Evolutionary conservation across 2,329 filamentous ascomycete genomes (phyloP).

Genomic region (Aphanocladium album): DNA sequence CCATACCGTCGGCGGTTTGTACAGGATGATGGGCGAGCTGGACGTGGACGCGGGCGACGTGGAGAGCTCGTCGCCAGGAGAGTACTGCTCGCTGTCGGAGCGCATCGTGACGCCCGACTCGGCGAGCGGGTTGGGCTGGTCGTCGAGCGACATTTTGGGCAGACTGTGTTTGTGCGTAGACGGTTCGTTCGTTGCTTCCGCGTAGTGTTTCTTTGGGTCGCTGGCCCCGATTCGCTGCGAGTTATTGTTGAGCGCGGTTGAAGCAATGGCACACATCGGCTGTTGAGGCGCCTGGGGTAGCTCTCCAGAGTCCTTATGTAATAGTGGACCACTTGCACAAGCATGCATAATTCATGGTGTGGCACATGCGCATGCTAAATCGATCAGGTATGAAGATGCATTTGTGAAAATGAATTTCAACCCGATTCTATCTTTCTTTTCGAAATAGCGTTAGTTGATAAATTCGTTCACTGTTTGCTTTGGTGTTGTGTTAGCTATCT

Average conservation of each 20-base stretch:
- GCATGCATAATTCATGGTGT: neutral
- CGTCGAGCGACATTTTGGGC: conserved; percentile 15
- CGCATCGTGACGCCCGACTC: conserved; percentile 72
- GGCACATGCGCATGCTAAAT: neutral
- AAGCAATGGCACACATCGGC: neutral
- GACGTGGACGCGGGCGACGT: conserved; percentile 50
- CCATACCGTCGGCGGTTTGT: conserved; percentile 85
- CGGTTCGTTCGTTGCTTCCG: neutral
- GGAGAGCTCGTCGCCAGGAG: conserved; percentile 57
- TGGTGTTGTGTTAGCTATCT: no score
- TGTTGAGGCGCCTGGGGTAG: conserved; percentile 5
- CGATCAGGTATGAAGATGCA: no score
- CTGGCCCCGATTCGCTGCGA: neutral
- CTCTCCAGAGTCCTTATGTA: conserved; percentile 6
- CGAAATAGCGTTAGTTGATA: no score
- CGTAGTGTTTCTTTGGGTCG: neutral
- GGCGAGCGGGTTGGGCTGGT: conserved; percentile 51
- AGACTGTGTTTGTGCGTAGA: neutral
- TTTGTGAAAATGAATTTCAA: no score
- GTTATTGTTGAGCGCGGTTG: neutral
- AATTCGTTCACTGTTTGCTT: no score
- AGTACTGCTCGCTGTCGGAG: conserved; percentile 81
- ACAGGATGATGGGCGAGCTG: conserved; percentile 71
- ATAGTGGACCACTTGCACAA: neutral
- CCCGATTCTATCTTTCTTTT: no score